Percentiles rank a stretch among this genome's conserved stretches.
phyloP scores from a whole-genome alignment of 768 basidiomycete genomes.

The Rhizopogon vulgaris region DNA sequence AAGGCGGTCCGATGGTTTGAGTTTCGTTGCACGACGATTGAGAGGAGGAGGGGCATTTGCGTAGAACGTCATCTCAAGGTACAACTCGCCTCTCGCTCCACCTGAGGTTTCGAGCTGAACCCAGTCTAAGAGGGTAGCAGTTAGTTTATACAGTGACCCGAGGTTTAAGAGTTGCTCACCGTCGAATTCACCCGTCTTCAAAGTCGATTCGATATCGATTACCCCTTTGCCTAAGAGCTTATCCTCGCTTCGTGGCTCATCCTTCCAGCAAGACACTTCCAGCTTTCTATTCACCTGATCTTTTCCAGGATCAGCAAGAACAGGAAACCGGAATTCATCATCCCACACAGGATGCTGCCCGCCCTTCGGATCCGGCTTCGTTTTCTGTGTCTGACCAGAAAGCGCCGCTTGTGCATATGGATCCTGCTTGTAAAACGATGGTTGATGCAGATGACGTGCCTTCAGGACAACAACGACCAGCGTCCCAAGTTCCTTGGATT shows the following conservation, averaged over 20 bases:
- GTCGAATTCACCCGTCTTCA: conserved; percentile 87
- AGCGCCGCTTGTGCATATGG: conserved; percentile 69
- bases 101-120: conserved; percentile 52
- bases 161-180: conserved; percentile 38
- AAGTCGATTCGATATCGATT: conserved; percentile 71
- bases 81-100: conserved; percentile 75
- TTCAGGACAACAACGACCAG: conserved; percentile 83
- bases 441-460: conserved; percentile 47
- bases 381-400: conserved; percentile 57
- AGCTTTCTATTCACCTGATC: conserved; percentile 43
- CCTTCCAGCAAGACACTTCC: conserved; percentile 73
- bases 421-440: conserved; percentile 87
- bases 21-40: conserved; percentile 46
- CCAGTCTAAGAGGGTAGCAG: conserved; percentile 49
- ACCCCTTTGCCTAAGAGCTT: conserved; percentile 67
- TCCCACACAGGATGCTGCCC: conserved; percentile 96
- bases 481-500: conserved; percentile 60
- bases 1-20: conserved; percentile 45
- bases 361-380: conserved; percentile 72
- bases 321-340: conserved; percentile 40
- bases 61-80: conserved; percentile 92
- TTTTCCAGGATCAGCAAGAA: conserved; percentile 41
- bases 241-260: conserved; percentile 69
- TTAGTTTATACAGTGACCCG: neutral
- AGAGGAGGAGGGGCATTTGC: conserved; percentile 53